Conservation (phyloP, 768 basidiomycete species). For the Ramaria rubella region DNA sequence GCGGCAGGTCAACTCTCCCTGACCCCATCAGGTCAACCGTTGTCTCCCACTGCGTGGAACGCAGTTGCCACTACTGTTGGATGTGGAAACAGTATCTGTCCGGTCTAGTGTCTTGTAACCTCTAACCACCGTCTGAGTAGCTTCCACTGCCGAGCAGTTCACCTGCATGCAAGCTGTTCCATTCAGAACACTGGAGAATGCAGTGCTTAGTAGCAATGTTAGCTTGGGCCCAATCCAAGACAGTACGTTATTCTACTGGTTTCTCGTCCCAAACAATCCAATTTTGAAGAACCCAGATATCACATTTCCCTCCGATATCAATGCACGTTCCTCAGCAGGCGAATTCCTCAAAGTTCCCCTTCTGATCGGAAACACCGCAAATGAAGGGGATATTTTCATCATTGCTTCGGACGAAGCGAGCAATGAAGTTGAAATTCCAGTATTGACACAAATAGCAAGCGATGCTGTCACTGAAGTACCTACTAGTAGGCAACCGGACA, state of each 20-base stretch:
- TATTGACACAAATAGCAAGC: conserved; percentile 3
- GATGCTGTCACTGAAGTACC: not conserved
- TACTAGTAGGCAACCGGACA: no score
- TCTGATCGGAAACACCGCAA: conserved; percentile 4
- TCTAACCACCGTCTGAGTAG: not conserved
- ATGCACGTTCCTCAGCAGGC: conserved; percentile 1
- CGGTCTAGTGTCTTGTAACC: not conserved
- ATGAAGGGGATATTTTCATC: conserved; percentile 8
- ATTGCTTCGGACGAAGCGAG: not conserved
- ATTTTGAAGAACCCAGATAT: not conserved
- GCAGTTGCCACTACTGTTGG: conserved; percentile 7
- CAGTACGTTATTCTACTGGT: not conserved
- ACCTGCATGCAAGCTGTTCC: conserved; percentile 5
- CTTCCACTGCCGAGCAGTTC: not conserved
- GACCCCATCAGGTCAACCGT: not conserved
- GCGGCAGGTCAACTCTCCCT: not conserved
- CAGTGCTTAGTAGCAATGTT: conserved; percentile 16
- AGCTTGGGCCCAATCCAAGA: conserved; percentile 1
- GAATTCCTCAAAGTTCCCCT: conserved; percentile 2
- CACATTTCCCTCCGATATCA: conserved; percentile 3
- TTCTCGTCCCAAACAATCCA: not conserved
- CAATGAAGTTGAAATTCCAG: not conserved
- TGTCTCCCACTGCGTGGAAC: not conserved
- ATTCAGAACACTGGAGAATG: conserved; percentile 12
- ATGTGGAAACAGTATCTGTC: not conserved